phyloP scores from a whole-genome alignment of 2,329 filamentous ascomycete species.

The Chaetoscypha palmicola region DNA sequence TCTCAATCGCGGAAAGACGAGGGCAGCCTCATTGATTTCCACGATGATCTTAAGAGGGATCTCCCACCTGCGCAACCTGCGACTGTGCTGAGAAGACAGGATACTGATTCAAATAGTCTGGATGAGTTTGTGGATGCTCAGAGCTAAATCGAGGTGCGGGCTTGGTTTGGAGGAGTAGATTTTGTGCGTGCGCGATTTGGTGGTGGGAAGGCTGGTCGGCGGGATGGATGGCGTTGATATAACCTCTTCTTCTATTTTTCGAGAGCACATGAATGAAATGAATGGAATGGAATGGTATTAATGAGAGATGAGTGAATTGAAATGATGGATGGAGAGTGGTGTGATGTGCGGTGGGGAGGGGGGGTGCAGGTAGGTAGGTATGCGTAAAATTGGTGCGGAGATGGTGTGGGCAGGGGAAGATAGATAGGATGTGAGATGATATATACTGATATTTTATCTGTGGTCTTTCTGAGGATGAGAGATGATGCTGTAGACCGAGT shows the following conservation, averaged over 20 bases:
- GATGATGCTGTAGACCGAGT: too few species aligned
- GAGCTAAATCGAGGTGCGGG: neutral
- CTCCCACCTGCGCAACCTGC: conserved; percentile 33
- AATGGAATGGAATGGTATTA: neutral
- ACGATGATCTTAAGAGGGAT: conserved; percentile 45
- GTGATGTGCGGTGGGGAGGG: neutral
- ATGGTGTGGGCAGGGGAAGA: too few species aligned
- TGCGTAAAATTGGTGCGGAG: too few species aligned
- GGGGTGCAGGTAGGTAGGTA: neutral
- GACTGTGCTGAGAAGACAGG: conserved; percentile 19
- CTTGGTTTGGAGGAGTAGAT: too few species aligned
- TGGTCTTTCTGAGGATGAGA: too few species aligned
- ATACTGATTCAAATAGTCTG: conserved; percentile 27
- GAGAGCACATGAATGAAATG: neutral
- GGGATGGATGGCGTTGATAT: too few species aligned
- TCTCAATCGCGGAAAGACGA: conserved; percentile 13
- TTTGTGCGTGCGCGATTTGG: too few species aligned
- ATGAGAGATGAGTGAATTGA: neutral
- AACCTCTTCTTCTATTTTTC: too few species aligned
- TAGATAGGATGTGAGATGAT: too few species aligned
- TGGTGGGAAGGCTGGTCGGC: too few species aligned
- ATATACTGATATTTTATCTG: too few species aligned
- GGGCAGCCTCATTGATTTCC: conserved; percentile 42
- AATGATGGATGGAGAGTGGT: neutral
- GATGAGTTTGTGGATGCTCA: conserved; percentile 32